Base-by-base conservation (phyloP, 495 filamentous ascomycete species). In the Ascodesmis nigricans region DNA sequence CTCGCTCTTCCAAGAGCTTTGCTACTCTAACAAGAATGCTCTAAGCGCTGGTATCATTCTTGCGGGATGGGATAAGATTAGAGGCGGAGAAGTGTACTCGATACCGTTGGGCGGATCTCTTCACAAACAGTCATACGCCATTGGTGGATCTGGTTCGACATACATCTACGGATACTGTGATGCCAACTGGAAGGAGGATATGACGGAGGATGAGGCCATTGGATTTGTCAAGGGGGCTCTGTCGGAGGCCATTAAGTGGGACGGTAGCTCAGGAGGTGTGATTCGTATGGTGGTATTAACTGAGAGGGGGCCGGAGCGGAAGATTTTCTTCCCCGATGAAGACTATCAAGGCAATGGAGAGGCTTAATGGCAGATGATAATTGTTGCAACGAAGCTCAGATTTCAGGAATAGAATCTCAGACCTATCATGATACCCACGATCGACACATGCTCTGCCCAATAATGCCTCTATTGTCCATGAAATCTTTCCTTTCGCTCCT, bases 91-190 rank as follows among this genome's bases (percentile, higher is more conserved):
- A 51, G 84, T 95, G 21, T 97, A 92, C 58, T 80, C 78, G 52
- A 95, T 97, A 51, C 90, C 87, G 2, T 64, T 95, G 29, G 90
- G 87, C 53, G 90, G 87, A 35, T 95, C 87, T 18, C 69, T 97
- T 41, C 87, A 97, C 70, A 91, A 91, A 63, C 83, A 95, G 56
- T 50, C 82, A 8, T 97, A 92, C 49, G 67, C 90, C 24, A 97
- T 97, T 43, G 84, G 90, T 44, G 87, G 87, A 33, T 93, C 83
- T 5, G 87, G 87, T 9, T 93, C 84, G 46, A 95, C 87, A 31
- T 97, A 95, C 62, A 97, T 97, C 58, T 95, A 92, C 62, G 87
- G 87, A 43, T 93, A 83, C 62, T 95, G 87, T 53, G 83, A 97
- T 55, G 73, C 82, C 32, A 67, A 97, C 64, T 97, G 87, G 87